Evolutionary conservation across 2,329 filamentous ascomycete genomes (phyloP).

Genomic region (Penicillium sp.): DNA sequence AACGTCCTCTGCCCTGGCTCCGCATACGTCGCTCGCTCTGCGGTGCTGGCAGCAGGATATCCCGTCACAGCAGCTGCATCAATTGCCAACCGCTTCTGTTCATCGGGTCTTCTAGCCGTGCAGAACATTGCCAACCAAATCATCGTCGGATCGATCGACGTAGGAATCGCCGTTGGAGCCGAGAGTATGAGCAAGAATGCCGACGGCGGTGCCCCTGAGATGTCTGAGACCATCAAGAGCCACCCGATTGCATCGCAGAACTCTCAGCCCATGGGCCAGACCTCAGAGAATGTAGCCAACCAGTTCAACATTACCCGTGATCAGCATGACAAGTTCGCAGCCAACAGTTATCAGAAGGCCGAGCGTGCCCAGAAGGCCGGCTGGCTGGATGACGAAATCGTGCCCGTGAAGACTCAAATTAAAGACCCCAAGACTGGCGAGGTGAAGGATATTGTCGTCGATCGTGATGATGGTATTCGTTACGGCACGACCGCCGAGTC

Average conservation of each 20-base stretch:
- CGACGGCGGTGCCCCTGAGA: slow-evolving; percentile 76
- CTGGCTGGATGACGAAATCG: slow-evolving; percentile 83
- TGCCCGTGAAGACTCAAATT: slow-evolving; percentile 75
- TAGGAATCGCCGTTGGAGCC: slow-evolving; percentile 85
- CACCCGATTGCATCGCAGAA: slow-evolving; percentile 81
- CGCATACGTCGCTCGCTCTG: slow-evolving; percentile 86
- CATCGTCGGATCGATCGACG: slow-evolving; percentile 80
- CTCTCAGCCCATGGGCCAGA: slow-evolving; percentile 87
- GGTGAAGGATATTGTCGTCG: slow-evolving; percentile 72
- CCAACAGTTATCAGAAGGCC: slow-evolving; percentile 81
- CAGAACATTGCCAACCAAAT: slow-evolving; percentile 93
- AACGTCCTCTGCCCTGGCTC: slow-evolving; percentile 84
- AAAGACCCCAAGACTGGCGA: slow-evolving; percentile 87
- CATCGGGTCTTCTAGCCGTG: slow-evolving; percentile 81
- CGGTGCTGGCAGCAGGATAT: slow-evolving; percentile 81
- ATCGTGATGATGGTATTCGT: slow-evolving; percentile 79
- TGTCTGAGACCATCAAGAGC: slow-evolving; percentile 74
- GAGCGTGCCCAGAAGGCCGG: slow-evolving; percentile 75
- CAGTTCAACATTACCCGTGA: slow-evolving; percentile 68
- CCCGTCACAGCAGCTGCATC: slow-evolving; percentile 75
- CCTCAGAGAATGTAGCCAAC: slow-evolving; percentile 89
- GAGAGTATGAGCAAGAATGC: slow-evolving; percentile 92
- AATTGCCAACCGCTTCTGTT: slow-evolving; percentile 86
- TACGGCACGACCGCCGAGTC: slow-evolving; percentile 78
- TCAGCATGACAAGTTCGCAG: slow-evolving; percentile 80